Base-by-base conservation (phyloP, 2,329 filamentous ascomycete genomes). In the Acephala macrosclerotiorum region DNA sequence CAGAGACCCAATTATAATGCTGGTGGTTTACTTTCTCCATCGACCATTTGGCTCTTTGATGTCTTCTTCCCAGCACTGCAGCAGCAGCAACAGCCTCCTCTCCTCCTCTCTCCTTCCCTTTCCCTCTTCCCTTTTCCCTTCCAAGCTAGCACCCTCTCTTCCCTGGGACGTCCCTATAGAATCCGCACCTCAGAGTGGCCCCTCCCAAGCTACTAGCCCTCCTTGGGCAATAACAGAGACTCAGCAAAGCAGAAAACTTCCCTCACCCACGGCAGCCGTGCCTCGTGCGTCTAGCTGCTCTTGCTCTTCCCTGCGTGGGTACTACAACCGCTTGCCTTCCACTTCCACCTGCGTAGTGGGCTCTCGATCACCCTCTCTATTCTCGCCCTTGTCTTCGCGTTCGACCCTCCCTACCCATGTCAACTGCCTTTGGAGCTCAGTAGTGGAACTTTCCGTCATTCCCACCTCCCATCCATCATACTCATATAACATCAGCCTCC, bases 401-500 rank as follows among this genome's bases (percentile, higher is more conserved):
- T 22, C 20, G 25, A 33, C 38, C 42, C 40, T 18, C 38, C 18
- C 36, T 58, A 63, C 66, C 67, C 68, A 65, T 71, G 67, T 64
- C 63, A 66, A 61, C 61, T 58, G 63, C 60, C 57, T 58, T 33
- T 40, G 65, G 64, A 64, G 61, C 58, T 55, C 66, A 33, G 25
- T 65, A 65, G 62, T 66, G 67, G 71, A 70, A 69, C 61, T 65
- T 66, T 67, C 68, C 70, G 69, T 71, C 67, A 72, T 67, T 68
- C 61, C 49, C 42, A 61, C 55, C 29, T 45, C 58, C 56, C 61
- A 65, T 56, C 60, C 63, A 60, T 60, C 59, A 57, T 36, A 38
- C 20, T 64, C 67, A 72, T 72, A 73, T 72, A 73, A 71, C 60
- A 71, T 72, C 69, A 71, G 65, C 69, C 66, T 70, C 66, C 64